A percentile compares a stretch with the other conserved stretches of the same genome.
These are phyloP conservation scores for Alternaria panax DNA, from an alignment of 2,329 filamentous ascomycete genomes.

Conservation along the genomic window DNA sequence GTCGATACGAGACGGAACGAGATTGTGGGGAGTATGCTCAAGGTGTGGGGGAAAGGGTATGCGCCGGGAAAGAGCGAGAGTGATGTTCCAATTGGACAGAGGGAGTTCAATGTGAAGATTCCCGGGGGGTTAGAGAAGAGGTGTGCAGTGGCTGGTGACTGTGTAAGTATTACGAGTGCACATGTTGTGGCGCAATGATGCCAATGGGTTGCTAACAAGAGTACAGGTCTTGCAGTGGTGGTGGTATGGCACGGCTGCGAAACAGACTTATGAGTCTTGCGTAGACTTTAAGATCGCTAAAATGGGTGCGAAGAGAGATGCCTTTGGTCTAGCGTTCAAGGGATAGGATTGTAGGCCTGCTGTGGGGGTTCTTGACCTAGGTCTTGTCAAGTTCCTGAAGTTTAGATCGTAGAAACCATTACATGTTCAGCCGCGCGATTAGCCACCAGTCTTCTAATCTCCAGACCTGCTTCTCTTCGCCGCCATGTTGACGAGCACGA, in stretches of 20 bases:
- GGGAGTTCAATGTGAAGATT: slow-evolving; percentile 61
- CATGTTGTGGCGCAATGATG: background rate
- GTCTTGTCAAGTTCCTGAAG: background rate
- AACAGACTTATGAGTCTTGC: slow-evolving; percentile 69
- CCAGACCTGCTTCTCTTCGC: slow-evolving; percentile 1
- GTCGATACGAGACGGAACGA: slow-evolving; percentile 63
- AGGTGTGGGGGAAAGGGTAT: slow-evolving; percentile 43
- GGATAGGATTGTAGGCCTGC: background rate
- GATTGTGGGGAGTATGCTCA: slow-evolving; percentile 55
- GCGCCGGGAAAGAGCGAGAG: slow-evolving; percentile 27
- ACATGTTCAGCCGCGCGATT: background rate
- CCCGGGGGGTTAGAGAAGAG: slow-evolving; percentile 55
- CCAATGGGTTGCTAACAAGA: background rate
- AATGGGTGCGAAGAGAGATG: slow-evolving; percentile 1
- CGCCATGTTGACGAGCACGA: slow-evolving; percentile 16
- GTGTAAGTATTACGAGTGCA: slow-evolving; percentile 35
- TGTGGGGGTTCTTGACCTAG: background rate
- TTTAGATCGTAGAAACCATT: background rate
- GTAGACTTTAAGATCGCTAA: slow-evolving; percentile 61
- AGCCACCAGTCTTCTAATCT: background rate
- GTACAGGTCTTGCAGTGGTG: slow-evolving; percentile 64
- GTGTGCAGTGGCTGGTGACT: slow-evolving; percentile 57
- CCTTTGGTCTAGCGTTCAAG: slow-evolving; percentile 5
- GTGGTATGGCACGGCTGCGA: slow-evolving; percentile 63
- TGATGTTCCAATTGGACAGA: slow-evolving; percentile 53